These are phyloP conservation scores for Antitrichia curtipendula DNA, from an alignment of 225 moss, liverwort and hornwort species.

Conservation along the genomic window DNA sequence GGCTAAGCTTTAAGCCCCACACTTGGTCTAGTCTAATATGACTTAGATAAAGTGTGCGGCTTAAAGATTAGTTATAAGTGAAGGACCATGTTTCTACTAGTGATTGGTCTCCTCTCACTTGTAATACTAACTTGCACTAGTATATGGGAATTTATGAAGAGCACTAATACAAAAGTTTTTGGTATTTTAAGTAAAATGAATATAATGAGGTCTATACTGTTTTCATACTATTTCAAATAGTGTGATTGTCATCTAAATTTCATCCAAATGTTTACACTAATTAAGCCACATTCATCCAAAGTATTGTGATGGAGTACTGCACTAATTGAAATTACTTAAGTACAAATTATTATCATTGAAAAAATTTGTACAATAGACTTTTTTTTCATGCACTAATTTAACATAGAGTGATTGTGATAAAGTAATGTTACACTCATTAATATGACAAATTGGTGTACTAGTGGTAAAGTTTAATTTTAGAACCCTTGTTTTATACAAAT, in stretches of 20 bases:
- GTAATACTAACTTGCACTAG: accelerated
- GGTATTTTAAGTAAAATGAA: background rate
- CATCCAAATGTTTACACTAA: background rate
- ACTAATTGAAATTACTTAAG: background rate
- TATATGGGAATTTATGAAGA: background rate
- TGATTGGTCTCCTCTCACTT: background rate
- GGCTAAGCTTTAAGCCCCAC: background rate
- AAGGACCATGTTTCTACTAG: background rate
- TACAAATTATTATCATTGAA: background rate
- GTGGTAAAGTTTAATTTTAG: too few species aligned
- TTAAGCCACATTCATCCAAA: background rate
- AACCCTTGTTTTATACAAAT: too few species aligned
- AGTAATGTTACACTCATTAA: too few species aligned
- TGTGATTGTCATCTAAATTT: background rate
- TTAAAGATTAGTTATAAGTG: background rate
- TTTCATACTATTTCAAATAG: too few species aligned
- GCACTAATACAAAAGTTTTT: background rate
- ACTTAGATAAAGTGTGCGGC: background rate
- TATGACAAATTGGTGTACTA: too few species aligned
- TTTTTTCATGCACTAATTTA: too few species aligned
- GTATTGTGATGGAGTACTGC: background rate
- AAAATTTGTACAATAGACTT: background rate
- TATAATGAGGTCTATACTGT: background rate
- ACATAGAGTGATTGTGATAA: too few species aligned
- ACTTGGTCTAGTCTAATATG: background rate